These are phyloP conservation scores for Erythrophleum ivorense DNA, from an alignment of 331 rosid genomes.

Conservation along the genomic window DNA sequence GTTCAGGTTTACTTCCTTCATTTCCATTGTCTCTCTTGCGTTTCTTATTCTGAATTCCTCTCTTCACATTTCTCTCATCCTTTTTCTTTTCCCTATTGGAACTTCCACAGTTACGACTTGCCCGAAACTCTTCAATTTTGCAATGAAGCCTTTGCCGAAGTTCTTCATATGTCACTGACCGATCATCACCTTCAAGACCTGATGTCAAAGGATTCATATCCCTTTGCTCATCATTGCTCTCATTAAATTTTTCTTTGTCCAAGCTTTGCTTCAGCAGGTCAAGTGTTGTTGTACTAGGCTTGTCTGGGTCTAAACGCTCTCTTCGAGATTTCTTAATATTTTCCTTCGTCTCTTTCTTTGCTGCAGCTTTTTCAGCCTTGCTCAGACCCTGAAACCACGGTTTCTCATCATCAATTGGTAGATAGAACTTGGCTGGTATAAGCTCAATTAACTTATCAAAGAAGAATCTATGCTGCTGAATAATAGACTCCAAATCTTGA, in stretches of 20 bases:
- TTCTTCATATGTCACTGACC: conserved; percentile 70
- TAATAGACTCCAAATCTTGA: conserved; percentile 50
- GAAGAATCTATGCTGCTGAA: conserved; percentile 61
- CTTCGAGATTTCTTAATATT: conserved; percentile 73
- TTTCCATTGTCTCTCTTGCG: conserved; percentile 59
- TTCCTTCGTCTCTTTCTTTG: conserved; percentile 72
- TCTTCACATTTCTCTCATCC: conserved; percentile 48
- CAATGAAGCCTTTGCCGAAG: conserved; percentile 67
- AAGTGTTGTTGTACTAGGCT: conserved; percentile 66
- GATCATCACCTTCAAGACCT: conserved; percentile 54
- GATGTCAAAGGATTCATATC: conserved; percentile 47
- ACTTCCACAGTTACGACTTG: conserved; percentile 52
- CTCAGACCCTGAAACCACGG: conserved; percentile 85
- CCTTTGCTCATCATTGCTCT: conserved; percentile 45
- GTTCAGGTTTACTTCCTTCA: conserved; percentile 35
- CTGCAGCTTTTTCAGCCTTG: conserved; percentile 58
- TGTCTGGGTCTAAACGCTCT: conserved; percentile 71
- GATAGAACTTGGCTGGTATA: conserved; percentile 74
- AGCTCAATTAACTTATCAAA: conserved; percentile 76
- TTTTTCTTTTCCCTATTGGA: conserved; percentile 55
- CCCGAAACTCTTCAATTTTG: conserved; percentile 60
- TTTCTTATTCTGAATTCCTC: conserved; percentile 50
- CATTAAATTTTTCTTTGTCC: conserved; percentile 49
- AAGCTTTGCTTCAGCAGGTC: conserved; percentile 66
- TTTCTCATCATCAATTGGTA: conserved; percentile 61